phyloP scores from a whole-genome alignment of 768 basidiomycete species.

The Mycena kentingensis region DNA sequence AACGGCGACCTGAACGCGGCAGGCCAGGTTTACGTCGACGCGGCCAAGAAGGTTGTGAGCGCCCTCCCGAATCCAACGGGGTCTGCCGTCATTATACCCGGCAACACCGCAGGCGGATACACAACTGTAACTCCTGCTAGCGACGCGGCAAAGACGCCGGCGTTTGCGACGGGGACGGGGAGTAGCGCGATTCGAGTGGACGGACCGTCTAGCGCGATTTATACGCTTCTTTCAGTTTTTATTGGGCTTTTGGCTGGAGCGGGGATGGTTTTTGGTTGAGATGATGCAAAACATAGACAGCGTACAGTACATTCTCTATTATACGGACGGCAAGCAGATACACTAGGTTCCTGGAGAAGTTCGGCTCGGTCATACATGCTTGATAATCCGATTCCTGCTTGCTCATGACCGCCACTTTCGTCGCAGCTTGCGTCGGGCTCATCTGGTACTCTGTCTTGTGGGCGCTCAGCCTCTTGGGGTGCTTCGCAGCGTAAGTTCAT shows the following conservation, averaged over 20 bases:
- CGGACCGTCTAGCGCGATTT: not conserved
- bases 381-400: too few relatives aligned
- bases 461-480: slow-evolving; percentile 68
- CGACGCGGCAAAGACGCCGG: slow-evolving; percentile 17
- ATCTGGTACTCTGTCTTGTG: slow-evolving; percentile 67
- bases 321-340: too few relatives aligned
- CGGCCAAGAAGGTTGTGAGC: slow-evolving; percentile 40
- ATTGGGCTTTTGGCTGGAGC: too few relatives aligned
- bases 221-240: not conserved
- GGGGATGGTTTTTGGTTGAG: too few relatives aligned
- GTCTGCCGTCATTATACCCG: slow-evolving; percentile 1
- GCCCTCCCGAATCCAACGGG: slow-evolving; percentile 24
- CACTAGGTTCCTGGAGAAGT: too few relatives aligned
- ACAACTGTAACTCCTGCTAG: slow-evolving; percentile 13
- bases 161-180: slow-evolving; percentile 13
- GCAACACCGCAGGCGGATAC: slow-evolving; percentile 12
- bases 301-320: too few relatives aligned
- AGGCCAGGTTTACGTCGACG: slow-evolving; percentile 47
- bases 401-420: not conserved
- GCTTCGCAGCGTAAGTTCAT: slow-evolving; percentile 71
- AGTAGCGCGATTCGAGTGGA: slow-evolving; percentile 12
- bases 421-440: slow-evolving; percentile 42
- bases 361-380: too few relatives aligned
- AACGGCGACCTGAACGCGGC: slow-evolving; percentile 48
- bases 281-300: too few relatives aligned